Evolutionary conservation across 106 monocot species (phyloP), one percentile per base, ranked within the genome.

Genomic region (Dioscorea zingiberensis): DNA sequence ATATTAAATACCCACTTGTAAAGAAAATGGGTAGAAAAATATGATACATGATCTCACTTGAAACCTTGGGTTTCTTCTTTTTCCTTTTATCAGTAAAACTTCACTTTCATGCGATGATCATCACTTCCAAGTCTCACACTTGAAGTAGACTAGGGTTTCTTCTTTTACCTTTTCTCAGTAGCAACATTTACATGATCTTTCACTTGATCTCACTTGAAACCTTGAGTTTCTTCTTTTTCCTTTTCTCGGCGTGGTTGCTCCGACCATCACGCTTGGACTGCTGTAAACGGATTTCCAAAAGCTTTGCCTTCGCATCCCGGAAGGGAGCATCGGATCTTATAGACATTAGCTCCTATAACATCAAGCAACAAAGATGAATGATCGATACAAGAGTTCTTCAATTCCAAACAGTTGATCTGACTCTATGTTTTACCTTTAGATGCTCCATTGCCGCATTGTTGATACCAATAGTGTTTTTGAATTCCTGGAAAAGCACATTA

Each of bases 361-460:
- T 38, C 48, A 68, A 23, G 28, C 4, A 44, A 27, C 59, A 13
- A 71, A 7, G 16, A 30, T 38, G 30, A 32, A 61, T 17, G 16
- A 61, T 4, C 4, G 4, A 51, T 19, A 51, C 14, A 15, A 51
- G 3, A 19, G 0, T 51, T 18, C 15, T 51, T 18, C 15, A 13
- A 18, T 51, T 51, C 2, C 15, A 13, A 19, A 18, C 2, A 38
- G 4, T 51, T 29, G 0, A 61, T 2, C 17, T 32, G 14, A 26
- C 7, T 13, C 8, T n/a, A n/a, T n/a, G 24, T 29, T 7, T 57
- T 28, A 98, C 98, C 93, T 84, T 93, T 17, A 93, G 63, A 77
- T 98, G 89, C 38, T 83, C 84, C 93, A 93, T 84, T 29, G 89
- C 93, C 25, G 98, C 89, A 64, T 86, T 80, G 71, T 93, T 93